phyloP scores from a whole-genome alignment of 208 protist genomes.

The Leishmania gerbilli region DNA sequence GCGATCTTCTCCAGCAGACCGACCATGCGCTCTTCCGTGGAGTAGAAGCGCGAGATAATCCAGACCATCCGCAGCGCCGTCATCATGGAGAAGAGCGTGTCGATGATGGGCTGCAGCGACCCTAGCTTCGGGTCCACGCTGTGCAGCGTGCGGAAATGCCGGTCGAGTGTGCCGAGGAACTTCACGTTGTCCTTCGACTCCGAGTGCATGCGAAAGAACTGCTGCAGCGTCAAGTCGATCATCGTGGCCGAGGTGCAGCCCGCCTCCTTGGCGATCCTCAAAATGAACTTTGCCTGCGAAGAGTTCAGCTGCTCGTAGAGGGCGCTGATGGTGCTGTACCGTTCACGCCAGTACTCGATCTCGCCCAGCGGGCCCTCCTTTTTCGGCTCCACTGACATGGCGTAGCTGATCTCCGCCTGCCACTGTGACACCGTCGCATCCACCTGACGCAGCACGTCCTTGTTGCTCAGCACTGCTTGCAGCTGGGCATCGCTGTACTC shows the following conservation, averaged over 20 bases:
- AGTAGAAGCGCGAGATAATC: constrained; percentile 99
- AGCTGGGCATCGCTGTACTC: constrained; percentile 78
- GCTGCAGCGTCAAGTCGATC: constrained; percentile 92
- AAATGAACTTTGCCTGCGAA: constrained; percentile 92
- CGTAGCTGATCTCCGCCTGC: constrained; percentile 90
- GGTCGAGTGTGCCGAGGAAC: constrained; percentile 98
- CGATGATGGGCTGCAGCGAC: constrained; percentile 95
- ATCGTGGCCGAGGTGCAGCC: constrained; percentile 87
- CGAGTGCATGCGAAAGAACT: constrained; percentile 95
- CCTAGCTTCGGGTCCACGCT: constrained; percentile 74
- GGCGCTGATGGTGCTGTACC: constrained; percentile 94
- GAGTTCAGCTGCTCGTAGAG: constrained; percentile 98
- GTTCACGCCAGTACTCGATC: constrained; percentile 98
- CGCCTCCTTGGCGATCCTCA: constrained; percentile 90
- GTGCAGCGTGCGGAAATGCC: constrained; percentile 98
- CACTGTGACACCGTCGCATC: constrained; percentile 89
- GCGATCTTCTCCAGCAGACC: constrained; percentile 98
- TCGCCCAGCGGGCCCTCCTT: constrained; percentile 96
- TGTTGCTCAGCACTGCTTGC: constrained; percentile 77
- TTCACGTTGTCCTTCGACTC: constrained; percentile 99
- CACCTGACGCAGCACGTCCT: constrained; percentile 88
- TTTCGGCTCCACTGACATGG: constrained; percentile 90
- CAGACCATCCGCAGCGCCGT: constrained; percentile 99
- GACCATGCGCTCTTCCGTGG: constrained; percentile 98
- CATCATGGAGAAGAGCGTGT: constrained; percentile 98